Evolutionary conservation across 2,329 filamentous ascomycete genomes (phyloP).

Genomic region (Sarocladium brachiariae): DNA sequence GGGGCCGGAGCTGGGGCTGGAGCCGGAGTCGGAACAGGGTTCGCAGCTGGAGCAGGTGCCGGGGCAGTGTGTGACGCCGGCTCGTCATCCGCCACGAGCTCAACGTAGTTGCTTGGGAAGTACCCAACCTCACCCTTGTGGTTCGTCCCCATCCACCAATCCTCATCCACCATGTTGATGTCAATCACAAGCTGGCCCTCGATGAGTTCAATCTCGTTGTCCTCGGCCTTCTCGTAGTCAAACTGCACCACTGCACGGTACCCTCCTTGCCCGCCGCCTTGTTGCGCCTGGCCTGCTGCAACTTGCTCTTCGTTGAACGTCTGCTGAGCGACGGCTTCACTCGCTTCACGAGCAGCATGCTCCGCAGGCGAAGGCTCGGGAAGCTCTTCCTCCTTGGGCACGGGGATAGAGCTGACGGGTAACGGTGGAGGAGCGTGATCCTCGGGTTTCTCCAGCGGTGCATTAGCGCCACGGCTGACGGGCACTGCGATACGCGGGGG

Average conservation of each 20-base stretch:
- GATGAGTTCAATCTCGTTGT: conserved; percentile 86
- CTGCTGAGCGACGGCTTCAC: conserved; percentile 45
- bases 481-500: conserved; percentile 84
- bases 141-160: conserved; percentile 99
- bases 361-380: conserved; percentile 57
- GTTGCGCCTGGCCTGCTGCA: conserved; percentile 27
- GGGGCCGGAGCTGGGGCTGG: conserved; percentile 25
- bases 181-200: conserved; percentile 86
- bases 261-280: conserved; percentile 55
- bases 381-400: conserved; percentile 58
- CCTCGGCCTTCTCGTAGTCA: conserved; percentile 96
- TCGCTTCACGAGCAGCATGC: conserved; percentile 52
- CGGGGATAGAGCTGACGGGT: conserved; percentile 56
- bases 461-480: conserved; percentile 57
- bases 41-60: conserved; percentile 17
- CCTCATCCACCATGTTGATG: conserved; percentile 95
- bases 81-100: conserved; percentile 62
- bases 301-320: conserved; percentile 25
- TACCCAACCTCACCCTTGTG: conserved; percentile 74
- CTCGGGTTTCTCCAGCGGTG: conserved; percentile 45
- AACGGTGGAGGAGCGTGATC: conserved; percentile 50
- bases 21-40: conserved; percentile 20
- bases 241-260: conserved; percentile 77
- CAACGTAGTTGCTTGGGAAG: conserved; percentile 97
- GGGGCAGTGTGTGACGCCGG: conserved; percentile 25